Evolutionary conservation across 2,329 filamentous ascomycete species (phyloP).

Genomic region (Fusarium virguliforme): DNA sequence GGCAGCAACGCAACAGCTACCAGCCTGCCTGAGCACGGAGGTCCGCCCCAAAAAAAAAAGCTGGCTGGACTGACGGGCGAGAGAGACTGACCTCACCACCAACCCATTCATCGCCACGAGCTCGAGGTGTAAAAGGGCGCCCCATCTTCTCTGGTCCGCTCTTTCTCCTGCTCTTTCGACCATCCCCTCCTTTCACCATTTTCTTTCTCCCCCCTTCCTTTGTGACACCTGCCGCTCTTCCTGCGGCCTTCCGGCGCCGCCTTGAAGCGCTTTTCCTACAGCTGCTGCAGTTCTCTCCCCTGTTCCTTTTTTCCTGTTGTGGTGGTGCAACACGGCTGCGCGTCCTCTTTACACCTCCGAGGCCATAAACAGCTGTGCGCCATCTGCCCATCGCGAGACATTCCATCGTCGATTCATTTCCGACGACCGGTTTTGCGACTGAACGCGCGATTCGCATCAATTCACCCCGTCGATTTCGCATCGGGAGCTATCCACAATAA

Average conservation of each 20-base stretch:
- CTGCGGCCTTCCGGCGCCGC: conserved; percentile 30
- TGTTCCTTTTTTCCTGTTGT: conserved; percentile 20
- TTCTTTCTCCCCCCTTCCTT: conserved; percentile 30
- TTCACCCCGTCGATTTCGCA: conserved; percentile 40
- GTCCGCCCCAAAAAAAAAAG: conserved; percentile 54
- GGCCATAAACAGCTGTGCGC: conserved; percentile 25
- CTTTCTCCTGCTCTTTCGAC: conserved; percentile 35
- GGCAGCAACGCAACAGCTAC: conserved; percentile 54
- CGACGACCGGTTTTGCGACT: conserved; percentile 20
- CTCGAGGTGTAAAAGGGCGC: conserved; percentile 54
- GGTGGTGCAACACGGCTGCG: conserved; percentile 31
- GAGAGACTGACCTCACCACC: conserved; percentile 50
- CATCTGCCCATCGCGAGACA: conserved; percentile 16
- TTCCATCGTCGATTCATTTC: conserved; percentile 12
- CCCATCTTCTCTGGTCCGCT: conserved; percentile 42
- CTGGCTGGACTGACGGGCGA: conserved; percentile 48
- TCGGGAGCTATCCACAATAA: conserved; percentile 35
- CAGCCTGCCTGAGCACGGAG: conserved; percentile 39
- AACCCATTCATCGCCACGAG: conserved; percentile 48
- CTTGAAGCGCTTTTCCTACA: conserved; percentile 25
- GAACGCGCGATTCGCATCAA: conserved; percentile 25
- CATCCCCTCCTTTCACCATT: conserved; percentile 37
- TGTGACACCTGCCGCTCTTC: conserved; percentile 19
- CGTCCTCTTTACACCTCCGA: conserved; percentile 25
- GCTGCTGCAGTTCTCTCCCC: conserved; percentile 28